Evolutionary conservation across 139 green algal species (phyloP).

Genomic region (Asterochloris sp.): DNA sequence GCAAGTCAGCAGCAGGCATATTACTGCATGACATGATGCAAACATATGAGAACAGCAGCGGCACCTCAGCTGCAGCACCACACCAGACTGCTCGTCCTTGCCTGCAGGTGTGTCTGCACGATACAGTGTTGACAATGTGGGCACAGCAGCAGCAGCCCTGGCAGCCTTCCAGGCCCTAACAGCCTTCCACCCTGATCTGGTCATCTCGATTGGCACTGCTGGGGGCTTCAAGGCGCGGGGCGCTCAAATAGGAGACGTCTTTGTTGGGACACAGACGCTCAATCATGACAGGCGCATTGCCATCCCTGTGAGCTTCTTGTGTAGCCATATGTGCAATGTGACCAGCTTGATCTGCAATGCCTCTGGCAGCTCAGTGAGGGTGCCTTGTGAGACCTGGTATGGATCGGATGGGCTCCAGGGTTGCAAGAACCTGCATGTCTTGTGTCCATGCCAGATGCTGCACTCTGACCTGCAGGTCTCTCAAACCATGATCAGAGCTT

Average conservation of each 20-base stretch:
- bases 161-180: constrained; percentile 81
- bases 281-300: constrained; percentile 96
- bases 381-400: too few species aligned
- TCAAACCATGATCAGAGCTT: too few species aligned
- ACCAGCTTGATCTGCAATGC: too few species aligned
- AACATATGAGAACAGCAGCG: background rate
- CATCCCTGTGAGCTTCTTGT: constrained; percentile 44
- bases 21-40: background rate
- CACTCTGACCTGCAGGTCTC: too few species aligned
- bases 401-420: too few species aligned
- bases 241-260: constrained; percentile 90
- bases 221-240: constrained; percentile 89
- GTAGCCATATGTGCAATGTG: too few species aligned
- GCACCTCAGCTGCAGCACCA: background rate
- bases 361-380: too few species aligned
- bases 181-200: constrained; percentile 77
- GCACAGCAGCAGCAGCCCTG: constrained; percentile 84
- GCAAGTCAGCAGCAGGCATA: background rate
- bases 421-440: too few species aligned
- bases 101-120: constrained; percentile 46
- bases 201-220: constrained; percentile 91
- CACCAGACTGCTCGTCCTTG: background rate
- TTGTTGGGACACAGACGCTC: constrained; percentile 64
- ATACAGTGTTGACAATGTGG: constrained; percentile 83
- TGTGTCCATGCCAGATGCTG: too few species aligned